Conservation (phyloP, 768 basidiomycete species). For the Lepiota brunneoincarnata region DNA sequence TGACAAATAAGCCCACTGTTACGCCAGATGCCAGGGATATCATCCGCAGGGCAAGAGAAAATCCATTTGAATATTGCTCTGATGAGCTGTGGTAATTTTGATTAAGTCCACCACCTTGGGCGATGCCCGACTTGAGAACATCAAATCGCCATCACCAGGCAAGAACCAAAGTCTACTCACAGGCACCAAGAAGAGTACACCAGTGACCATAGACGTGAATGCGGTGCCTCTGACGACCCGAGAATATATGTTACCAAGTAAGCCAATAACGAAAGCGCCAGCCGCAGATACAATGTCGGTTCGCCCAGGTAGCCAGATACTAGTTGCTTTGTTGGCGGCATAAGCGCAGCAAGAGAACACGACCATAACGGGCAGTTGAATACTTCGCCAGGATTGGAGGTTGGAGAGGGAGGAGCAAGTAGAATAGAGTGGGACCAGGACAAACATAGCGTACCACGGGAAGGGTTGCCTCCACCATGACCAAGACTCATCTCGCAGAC, state of each 20-base stretch:
- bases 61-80: constrained; percentile 73
- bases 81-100: constrained; percentile 58
- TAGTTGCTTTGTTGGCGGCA: constrained; percentile 64
- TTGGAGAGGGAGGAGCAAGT: constrained; percentile 72
- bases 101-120: constrained; percentile 68
- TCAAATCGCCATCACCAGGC: constrained; percentile 2
- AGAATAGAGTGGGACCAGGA: constrained; percentile 78
- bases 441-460: constrained; percentile 79
- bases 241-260: constrained; percentile 82
- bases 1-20: constrained; percentile 80
- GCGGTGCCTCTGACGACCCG: constrained; percentile 75
- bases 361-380: constrained; percentile 77
- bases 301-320: constrained; percentile 57
- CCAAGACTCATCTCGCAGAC: constrained; percentile 70
- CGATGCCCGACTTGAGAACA: constrained; percentile 62
- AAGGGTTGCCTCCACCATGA: constrained; percentile 76
- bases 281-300: constrained; percentile 76
- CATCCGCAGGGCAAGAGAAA: constrained; percentile 79
- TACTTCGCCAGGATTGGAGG: constrained; percentile 66
- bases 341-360: constrained; percentile 73
- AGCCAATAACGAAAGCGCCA: constrained; percentile 75
- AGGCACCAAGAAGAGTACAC: constrained; percentile 88
- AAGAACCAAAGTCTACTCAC: constrained; percentile 41
- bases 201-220: constrained; percentile 90
- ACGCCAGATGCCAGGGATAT: constrained; percentile 83